Base-by-base conservation (phyloP, 2,329 filamentous ascomycete species). In the Fusarium napiforme region DNA sequence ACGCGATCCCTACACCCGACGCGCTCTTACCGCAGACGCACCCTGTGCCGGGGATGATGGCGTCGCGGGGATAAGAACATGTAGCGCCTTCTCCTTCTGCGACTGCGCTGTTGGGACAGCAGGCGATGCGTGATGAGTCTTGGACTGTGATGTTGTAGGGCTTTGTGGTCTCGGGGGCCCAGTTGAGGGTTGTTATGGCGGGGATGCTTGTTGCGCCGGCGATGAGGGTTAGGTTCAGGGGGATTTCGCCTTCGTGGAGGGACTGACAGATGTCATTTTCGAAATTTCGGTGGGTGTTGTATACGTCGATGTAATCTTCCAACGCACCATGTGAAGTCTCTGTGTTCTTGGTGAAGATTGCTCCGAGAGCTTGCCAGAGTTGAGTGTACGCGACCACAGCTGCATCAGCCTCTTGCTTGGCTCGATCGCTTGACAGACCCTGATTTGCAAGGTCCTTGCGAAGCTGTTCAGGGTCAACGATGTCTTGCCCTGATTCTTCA, bases 1-100 rank as follows among this genome's bases (percentile, higher is more conserved):
- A 83, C 5, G 81, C 81, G 7, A 82, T 56, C 2, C 76, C 69
- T 12, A 56, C 36, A 12, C 77, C 78, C 6, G 60, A 67, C 4
- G 70, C 75, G 14, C 75, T 82, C 36, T 60, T 77, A 1, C 83
- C 82, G 40, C 82, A 83, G 23, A 83, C 73, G 45, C 83, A 83
- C 12, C 75, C 75, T 10, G 81, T 80, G 12, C 73, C 72, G 2
- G 61, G 50, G 9, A 84, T 68, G 28, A 77, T 56, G 28, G 82
- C 81, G 23, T 76, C 74, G 37, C 59, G 47, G 0, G 81, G 81
- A 66, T 84, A 84, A 3, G 75, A 68, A 39, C 78, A 83, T 5
- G 66, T 72, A 4, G 66, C 74, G 5, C 60, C 71, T 7, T 67
- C 61, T 2, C 68, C 64, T 18, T 72, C 70, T n/a, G 81, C 71